Percentiles rank a stretch among this genome's conserved stretches.
Conservation (phyloP, 2,329 filamentous ascomycete genomes). For the Chrysoporthe puriensis region DNA sequence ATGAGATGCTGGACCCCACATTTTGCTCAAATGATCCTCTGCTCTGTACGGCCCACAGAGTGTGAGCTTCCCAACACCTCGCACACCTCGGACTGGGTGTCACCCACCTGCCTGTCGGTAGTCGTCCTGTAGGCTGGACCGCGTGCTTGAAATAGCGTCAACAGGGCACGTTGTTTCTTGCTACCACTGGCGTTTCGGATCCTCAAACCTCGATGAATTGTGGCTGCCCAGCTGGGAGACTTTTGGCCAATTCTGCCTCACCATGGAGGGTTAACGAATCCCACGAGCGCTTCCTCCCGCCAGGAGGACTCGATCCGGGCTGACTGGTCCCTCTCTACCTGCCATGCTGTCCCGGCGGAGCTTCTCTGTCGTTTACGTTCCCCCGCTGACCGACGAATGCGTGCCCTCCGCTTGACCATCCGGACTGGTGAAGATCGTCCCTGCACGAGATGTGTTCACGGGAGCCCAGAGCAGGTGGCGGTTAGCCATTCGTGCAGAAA, state of each 20-base stretch:
- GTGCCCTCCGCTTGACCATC: background rate
- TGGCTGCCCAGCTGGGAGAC: background rate
- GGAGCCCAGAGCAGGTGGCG: background rate
- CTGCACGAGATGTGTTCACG: constrained; percentile 6
- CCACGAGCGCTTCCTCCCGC: background rate
- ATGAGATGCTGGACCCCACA: background rate
- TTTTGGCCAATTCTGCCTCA: background rate
- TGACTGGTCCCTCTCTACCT: background rate
- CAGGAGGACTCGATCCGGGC: background rate
- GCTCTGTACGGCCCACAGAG: background rate
- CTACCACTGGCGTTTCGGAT: background rate
- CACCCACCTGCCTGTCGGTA: background rate
- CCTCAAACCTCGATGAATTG: background rate
- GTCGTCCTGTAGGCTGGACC: background rate
- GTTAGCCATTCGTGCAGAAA: background rate
- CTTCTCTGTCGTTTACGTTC: background rate
- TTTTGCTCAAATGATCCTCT: background rate
- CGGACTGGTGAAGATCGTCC: background rate
- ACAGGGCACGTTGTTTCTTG: background rate
- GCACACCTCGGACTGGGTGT: background rate
- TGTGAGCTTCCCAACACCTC: background rate
- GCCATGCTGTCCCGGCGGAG: background rate
- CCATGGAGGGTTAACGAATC: background rate
- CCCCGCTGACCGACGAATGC: background rate
- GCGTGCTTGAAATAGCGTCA: constrained; percentile 5